phyloP scores from a whole-genome alignment of 257 asterid genomes.

The Gentiana macrophylla region DNA sequence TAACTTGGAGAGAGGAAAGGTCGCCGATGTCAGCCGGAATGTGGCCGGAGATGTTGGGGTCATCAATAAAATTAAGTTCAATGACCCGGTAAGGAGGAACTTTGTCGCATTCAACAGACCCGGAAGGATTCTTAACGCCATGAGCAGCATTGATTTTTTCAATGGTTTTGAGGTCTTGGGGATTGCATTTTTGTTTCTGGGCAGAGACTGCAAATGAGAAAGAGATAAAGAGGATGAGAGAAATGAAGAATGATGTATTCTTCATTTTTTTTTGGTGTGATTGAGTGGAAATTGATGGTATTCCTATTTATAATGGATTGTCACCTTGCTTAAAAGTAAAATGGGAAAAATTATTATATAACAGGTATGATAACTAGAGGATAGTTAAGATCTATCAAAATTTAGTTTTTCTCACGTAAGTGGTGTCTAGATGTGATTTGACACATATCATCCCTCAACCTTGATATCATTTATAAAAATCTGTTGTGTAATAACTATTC shows the following conservation, averaged over 20 bases:
- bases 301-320: too few species aligned
- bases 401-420: too few species aligned
- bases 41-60: constrained; percentile 30
- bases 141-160: constrained; percentile 33
- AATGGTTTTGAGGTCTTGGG: constrained; percentile 46
- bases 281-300: too few species aligned
- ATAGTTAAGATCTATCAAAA: too few species aligned
- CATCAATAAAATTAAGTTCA: constrained; percentile 12
- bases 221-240: constrained; percentile 9
- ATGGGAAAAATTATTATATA: too few species aligned
- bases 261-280: constrained; percentile 3
- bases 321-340: too few species aligned
- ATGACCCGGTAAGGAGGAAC: constrained; percentile 34
- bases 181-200: constrained; percentile 25
- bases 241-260: constrained; percentile 6
- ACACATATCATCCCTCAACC: too few species aligned
- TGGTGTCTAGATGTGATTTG: too few species aligned
- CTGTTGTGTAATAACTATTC: too few species aligned
- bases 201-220: constrained; percentile 6
- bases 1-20: constrained; percentile 23
- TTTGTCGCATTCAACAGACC: constrained; percentile 22
- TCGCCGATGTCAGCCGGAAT: constrained; percentile 41
- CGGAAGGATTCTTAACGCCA: constrained; percentile 37
- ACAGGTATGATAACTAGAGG: too few species aligned
- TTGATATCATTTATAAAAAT: too few species aligned